A percentile compares a stretch with the other conserved stretches of the same genome.
These are phyloP conservation scores for Ceratobasidium sp. DNA, from an alignment of 1,284 basidiomycete species.

Conservation along the genomic window DNA sequence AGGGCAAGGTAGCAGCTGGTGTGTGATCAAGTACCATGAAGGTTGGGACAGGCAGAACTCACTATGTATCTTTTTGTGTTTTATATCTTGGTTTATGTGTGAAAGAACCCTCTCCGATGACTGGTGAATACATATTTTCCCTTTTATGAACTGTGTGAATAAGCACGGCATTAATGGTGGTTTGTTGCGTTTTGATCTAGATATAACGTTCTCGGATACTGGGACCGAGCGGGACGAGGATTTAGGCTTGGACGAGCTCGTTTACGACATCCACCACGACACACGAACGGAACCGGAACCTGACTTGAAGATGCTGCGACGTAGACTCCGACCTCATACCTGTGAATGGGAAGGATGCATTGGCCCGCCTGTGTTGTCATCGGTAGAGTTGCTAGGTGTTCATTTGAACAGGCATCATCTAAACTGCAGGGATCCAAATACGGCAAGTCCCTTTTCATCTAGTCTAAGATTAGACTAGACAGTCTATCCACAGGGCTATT, in stretches of 20 bases:
- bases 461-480: neutral
- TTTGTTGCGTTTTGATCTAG: conserved; percentile 3
- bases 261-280: neutral
- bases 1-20: conserved; percentile 29
- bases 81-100: conserved; percentile 6
- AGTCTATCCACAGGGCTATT: conserved; percentile 2
- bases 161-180: neutral
- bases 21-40: conserved; percentile 19
- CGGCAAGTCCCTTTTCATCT: conserved; percentile 1
- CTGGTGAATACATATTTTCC: conserved; percentile 35
- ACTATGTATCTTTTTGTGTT: conserved; percentile 11
- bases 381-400: conserved; percentile 21
- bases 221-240: conserved; percentile 8
- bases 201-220: neutral
- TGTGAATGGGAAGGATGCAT: conserved; percentile 35
- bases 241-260: neutral
- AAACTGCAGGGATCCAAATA: neutral
- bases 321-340: conserved; percentile 10
- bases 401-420: conserved; percentile 26
- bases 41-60: neutral
- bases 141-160: neutral
- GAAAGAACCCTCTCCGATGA: conserved; percentile 13
- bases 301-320: conserved; percentile 17
- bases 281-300: neutral
- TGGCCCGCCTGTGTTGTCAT: conserved; percentile 22